Base-by-base conservation (phyloP, 139 green algal genomes). In the Bryopsis sp. region DNA sequence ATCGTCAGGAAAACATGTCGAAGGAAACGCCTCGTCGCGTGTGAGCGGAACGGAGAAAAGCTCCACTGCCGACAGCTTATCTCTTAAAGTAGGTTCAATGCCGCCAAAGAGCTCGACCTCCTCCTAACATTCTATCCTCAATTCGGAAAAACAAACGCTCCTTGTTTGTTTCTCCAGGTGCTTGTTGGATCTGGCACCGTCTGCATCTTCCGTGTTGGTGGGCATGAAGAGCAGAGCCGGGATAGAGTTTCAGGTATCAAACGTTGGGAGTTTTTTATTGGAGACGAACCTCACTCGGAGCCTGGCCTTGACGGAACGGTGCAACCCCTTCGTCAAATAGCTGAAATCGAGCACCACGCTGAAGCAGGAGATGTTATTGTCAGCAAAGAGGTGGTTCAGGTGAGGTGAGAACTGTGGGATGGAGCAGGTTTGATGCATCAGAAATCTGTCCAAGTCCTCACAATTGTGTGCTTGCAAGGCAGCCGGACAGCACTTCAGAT, bases 261-360 rank as follows among this genome's bases (percentile, higher is more conserved):
- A 24, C 77, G 78, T 19, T 93, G 86, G 86, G 86, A 93, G 74
- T 93, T 84, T 67, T 89, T 93, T 72, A 79, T 93, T 19, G 85
- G 78, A 0, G 86, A 89, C 77, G 58, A 69, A 0, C 64, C 72
- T 1, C 64, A 82, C 46, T 31, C 46, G 3, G 28, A 11, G 43
- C 43, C 43, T 11, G 35, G 19, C 5, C 22, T 47, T 2, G 76
- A 86, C 47, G 39, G 64, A 22, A 39, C 58, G 46, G 31, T 65
- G 15, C 68, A 70, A 48, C 76, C 74, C 64, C 73, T 86, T 33
- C 72, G 66, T 24, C 80, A 86, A 70, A 74, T 86, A n/a, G 68
- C 74, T 8, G 62, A 36, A 37, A 78, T 83, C 3, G 80, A 86
- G 67, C 48, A 80, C 33, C 54, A 73, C 36, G 71, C 72, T 0